A percentile compares a stretch with the other conserved stretches of the same genome.
Conservation (phyloP, 2,329 filamentous ascomycete genomes). For the Diplodia sapinea region DNA sequence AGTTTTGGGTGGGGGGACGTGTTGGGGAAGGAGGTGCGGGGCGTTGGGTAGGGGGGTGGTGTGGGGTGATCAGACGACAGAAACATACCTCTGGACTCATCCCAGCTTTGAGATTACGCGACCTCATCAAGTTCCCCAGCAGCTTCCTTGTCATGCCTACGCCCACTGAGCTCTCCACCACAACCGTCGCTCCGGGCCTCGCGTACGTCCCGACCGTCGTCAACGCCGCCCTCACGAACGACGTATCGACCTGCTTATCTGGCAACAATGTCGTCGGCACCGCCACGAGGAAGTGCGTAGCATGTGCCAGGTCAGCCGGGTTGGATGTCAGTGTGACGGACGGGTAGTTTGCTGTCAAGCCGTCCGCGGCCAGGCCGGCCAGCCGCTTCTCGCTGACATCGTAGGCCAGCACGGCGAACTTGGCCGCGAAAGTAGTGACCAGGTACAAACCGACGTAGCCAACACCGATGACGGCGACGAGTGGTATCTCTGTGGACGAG, state of each 20-base stretch:
- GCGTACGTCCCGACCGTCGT: conserved; percentile 51
- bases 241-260: conserved; percentile 57
- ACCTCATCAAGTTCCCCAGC: conserved; percentile 53
- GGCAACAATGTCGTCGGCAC: conserved; percentile 59
- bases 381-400: conserved; percentile 32
- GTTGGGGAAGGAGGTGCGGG: conserved; percentile 59
- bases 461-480: conserved; percentile 58
- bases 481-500: background rate
- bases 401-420: conserved; percentile 52
- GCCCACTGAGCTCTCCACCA: conserved; percentile 61
- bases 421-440: conserved; percentile 51
- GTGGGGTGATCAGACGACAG: too few relatives aligned
- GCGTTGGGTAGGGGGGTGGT: conserved; percentile 42
- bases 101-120: conserved; percentile 39
- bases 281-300: conserved; percentile 60
- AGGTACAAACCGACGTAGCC: conserved; percentile 62
- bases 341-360: conserved; percentile 36
- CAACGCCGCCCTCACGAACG: conserved; percentile 56
- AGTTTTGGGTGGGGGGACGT: conserved; percentile 9
- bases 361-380: background rate
- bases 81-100: conserved; percentile 54
- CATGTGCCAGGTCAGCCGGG: conserved; percentile 48
- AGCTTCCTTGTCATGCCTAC: conserved; percentile 62
- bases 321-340: conserved; percentile 50
- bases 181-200: conserved; percentile 54